Evolutionary conservation across 768 basidiomycete genomes (phyloP).

Genomic region (Sarcodon aspratus): DNA sequence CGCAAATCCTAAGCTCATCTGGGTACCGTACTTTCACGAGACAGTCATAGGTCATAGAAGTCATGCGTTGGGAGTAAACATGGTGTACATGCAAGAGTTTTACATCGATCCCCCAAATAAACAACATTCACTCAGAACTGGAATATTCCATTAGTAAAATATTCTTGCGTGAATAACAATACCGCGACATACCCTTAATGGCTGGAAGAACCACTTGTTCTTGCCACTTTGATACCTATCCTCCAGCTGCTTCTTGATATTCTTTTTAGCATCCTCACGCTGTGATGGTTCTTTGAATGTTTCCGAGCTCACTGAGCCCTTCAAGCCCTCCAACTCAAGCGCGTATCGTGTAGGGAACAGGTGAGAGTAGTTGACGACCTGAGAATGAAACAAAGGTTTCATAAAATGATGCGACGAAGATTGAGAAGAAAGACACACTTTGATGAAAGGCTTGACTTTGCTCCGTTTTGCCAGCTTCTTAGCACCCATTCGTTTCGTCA

Average conservation of each 20-base stretch:
- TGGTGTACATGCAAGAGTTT: too few species aligned
- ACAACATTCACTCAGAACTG: constrained; percentile 22
- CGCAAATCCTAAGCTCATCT: too few species aligned
- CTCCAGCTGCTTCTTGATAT: constrained; percentile 92
- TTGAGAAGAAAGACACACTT: constrained; percentile 41
- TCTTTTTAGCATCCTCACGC: constrained; percentile 92
- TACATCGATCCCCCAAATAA: too few species aligned
- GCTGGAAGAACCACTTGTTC: constrained; percentile 97
- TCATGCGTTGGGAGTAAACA: too few species aligned
- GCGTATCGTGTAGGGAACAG: constrained; percentile 99
- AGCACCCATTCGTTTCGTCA: constrained; percentile 94
- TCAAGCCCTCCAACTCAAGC: constrained; percentile 90
- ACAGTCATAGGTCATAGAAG: too few species aligned
- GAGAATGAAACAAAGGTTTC: neutral
- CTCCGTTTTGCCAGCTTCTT: constrained; percentile 88
- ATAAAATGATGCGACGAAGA: neutral
- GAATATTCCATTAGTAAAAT: neutral
- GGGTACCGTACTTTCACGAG: too few species aligned
- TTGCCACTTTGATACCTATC: constrained; percentile 89
- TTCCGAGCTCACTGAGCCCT: constrained; percentile 72
- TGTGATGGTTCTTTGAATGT: constrained; percentile 98
- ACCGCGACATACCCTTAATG: constrained; percentile 53
- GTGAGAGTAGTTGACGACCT: constrained; percentile 98
- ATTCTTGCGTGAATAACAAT: too few species aligned
- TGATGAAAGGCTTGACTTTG: constrained; percentile 99